Evolutionary conservation across 352 stramenopile genomes (phyloP), one percentile per base, ranked within the genome.

Genomic region (Pythium coloratum): DNA sequence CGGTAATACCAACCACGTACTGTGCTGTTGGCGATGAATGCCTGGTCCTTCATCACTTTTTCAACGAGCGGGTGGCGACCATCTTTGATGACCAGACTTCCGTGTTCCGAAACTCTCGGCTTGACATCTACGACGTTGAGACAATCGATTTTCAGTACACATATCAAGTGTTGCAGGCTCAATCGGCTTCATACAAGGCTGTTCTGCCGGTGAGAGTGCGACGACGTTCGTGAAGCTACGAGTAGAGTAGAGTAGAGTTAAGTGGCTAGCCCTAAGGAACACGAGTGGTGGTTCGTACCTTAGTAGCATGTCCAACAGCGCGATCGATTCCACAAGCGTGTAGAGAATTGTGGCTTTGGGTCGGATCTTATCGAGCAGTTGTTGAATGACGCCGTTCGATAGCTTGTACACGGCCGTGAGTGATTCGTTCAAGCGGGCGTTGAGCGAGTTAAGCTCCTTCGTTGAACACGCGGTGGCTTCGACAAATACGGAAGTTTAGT

Each of bases 271-370:
- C 33, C 10, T 28, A 6, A 7, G 10, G 34, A 3, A 42, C 32
- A 24, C 20, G 20, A 24, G 20, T 24, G 20, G 20, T 24, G 20
- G 20, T 59, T n/a, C 2, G 16, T 67, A 95, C 88, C 88, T 95
- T 26, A 97, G 72, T 10, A 98, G 75, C 89, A 98, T 97, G 55
- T 98, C 93, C 24, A 98, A 73, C 28, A 97, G 64, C n/a, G 91
- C 87, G 9, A 97, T 75, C 56, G 86, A 92, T 72, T 98, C 92
- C 34, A 92, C 80, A 77, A 96, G 93, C 14, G 82, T 77, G 62
- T 97, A 96, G 60, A 98, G 82, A 5, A 76, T 69, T 12, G 81
- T 77, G 1, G 93, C 80, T 55, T 79, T 75, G 26, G 90, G 80
- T 9, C 83, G 80, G 57, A 98, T 90, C 58, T 86, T 82, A 58